Base-by-base conservation (phyloP, 1,284 basidiomycete genomes). In the Vanrija sp. region DNA sequence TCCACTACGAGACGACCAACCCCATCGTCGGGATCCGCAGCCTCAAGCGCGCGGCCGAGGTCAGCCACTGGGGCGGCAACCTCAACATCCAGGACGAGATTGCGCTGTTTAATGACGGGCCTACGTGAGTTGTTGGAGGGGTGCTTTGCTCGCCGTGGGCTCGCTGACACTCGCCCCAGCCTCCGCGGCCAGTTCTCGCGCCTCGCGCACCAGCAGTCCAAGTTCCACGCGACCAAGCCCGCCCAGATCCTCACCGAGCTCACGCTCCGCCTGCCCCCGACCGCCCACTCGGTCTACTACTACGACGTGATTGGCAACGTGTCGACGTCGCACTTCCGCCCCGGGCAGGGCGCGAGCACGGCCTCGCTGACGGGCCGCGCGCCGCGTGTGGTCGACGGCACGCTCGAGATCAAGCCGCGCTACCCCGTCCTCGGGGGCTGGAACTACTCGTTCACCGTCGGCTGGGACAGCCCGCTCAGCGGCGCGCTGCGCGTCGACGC, bases 21-120 rank as follows among this genome's bases (percentile, higher is more conserved):
- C 90, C 95, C 0, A 83, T 96, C 41, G 73, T 93, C 14, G 85
- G 89, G 58, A 78, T 96, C 51, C 81, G 81, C 19, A 83, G 80
- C 24, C 81, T 95, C 44, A 81, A 84, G 53, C 85, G 96, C 43
- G 72, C 81, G 0, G 92, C 88, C 2, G 93, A 98, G 77, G 85
- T 98, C 63, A 93, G 89, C 59, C 95, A 98, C 73, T 98, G 95
- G 96, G 93, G 94, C 41, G 84, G 85, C 47, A 97, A 95, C 73
- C 75, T 98, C 41, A 95, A 96, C 68, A 86, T 95, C 44, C 84
- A 97, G 72, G 94, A 99, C 75, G 84, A 88, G 45, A 84, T 97
- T 57, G 73, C 83, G 56, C 78, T 98, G 19, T 83, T 83, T 70
- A 98, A 98, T 71, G 86, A 85, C 54, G 95, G 95, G 0, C 89